Percentiles rank a stretch among this genome's conserved stretches.
phyloP scores from a whole-genome alignment of 179 eudicot species.

The Pouteria campechiana region DNA sequence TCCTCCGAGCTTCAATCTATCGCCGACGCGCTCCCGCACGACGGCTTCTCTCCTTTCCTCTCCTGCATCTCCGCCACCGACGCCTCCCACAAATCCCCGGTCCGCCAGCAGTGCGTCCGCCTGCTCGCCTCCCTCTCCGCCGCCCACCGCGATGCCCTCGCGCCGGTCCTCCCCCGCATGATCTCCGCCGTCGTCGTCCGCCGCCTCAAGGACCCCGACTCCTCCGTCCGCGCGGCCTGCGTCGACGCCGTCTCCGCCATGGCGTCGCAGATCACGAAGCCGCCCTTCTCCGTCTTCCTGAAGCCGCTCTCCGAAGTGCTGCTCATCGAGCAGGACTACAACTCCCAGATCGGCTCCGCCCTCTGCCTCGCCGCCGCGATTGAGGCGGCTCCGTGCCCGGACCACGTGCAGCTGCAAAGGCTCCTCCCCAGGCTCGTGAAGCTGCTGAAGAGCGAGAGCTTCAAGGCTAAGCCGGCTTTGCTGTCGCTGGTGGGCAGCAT shows the following conservation, averaged over 20 bases:
- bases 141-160: conserved; percentile 27
- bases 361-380: conserved; percentile 49
- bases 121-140: conserved; percentile 29
- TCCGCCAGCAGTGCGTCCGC: conserved; percentile 38
- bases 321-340: conserved; percentile 36
- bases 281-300: conserved; percentile 26
- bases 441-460: conserved; percentile 31
- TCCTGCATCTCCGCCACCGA: conserved; percentile 33
- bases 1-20: conserved; percentile 38
- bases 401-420: conserved; percentile 22
- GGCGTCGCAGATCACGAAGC: conserved; percentile 11
- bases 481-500: conserved; percentile 41
- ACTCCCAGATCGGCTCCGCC: conserved; percentile 49
- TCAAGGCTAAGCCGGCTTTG: conserved; percentile 51
- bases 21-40: conserved; percentile 18
- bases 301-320: conserved; percentile 29
- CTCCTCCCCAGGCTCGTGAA: conserved; percentile 40
- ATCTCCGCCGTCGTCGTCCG: conserved; percentile 25
- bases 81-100: conserved; percentile 42
- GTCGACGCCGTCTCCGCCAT: conserved; percentile 30
- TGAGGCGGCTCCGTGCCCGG: conserved; percentile 20
- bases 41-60: conserved; percentile 38
- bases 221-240: conserved; percentile 51
- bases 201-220: conserved; percentile 45
- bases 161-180: conserved; percentile 42